Percentiles rank a stretch among this genome's conserved stretches.
Evolutionary conservation across 2,329 filamentous ascomycete species (phyloP).

Genomic region (Boeremia exigua): DNA sequence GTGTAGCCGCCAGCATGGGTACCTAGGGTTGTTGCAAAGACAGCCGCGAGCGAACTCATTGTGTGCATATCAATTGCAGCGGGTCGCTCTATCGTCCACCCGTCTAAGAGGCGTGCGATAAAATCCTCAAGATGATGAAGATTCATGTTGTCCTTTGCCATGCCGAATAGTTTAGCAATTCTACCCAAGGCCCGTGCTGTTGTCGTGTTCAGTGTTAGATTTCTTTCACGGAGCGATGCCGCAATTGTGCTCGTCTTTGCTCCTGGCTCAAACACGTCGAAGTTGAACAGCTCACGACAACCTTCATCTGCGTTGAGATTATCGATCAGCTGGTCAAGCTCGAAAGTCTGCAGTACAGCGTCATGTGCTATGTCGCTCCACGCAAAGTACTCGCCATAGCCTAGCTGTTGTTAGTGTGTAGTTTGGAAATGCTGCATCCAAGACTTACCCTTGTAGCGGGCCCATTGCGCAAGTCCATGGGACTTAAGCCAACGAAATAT

Average conservation of each 20-base stretch:
- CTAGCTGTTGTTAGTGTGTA: neutral
- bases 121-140: conserved; percentile 7
- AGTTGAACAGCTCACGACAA: neutral
- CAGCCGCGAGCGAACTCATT: neutral
- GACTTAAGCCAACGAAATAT: neutral
- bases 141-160: neutral
- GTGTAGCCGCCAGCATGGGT: neutral
- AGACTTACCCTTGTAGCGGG: conserved; percentile 8
- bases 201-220: neutral
- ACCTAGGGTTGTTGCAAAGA: conserved; percentile 11
- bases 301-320: neutral
- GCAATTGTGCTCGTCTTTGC: neutral
- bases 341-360: neutral
- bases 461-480: neutral
- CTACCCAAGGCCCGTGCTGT: neutral
- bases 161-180: neutral
- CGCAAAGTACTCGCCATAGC: neutral
- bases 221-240: neutral
- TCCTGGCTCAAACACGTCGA: neutral
- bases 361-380: neutral
- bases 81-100: neutral
- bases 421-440: neutral
- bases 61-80: neutral
- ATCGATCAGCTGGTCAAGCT: neutral
- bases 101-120: conserved; percentile 7